Evolutionary conservation across 352 stramenopile genomes (phyloP).

Genomic region (Pythium angustatum): DNA sequence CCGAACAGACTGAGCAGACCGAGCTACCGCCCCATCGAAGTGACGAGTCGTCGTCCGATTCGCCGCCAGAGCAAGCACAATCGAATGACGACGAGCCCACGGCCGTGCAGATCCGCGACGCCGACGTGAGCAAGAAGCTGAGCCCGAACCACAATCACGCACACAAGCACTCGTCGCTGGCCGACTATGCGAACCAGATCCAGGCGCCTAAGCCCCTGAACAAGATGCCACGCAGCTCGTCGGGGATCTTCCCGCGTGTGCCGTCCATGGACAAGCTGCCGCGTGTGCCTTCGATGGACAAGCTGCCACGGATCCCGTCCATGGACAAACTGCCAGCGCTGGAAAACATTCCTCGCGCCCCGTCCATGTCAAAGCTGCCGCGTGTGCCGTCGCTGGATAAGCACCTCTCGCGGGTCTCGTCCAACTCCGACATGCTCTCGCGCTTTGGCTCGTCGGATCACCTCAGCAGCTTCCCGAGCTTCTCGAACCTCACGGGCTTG

Average conservation of each 20-base stretch:
- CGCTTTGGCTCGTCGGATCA: slow-evolving; percentile 68
- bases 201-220: slow-evolving; percentile 72
- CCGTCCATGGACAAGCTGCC: slow-evolving; percentile 71
- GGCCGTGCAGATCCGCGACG: slow-evolving; percentile 26
- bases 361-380: slow-evolving; percentile 71
- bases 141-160: slow-evolving; percentile 36
- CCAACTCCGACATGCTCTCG: slow-evolving; percentile 71
- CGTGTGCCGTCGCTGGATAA: slow-evolving; percentile 52
- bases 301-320: slow-evolving; percentile 66
- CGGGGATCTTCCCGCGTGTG: slow-evolving; percentile 78
- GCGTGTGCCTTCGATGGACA: slow-evolving; percentile 57
- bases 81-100: slow-evolving; percentile 8
- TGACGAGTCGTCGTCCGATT: background rate
- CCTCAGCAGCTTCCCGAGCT: slow-evolving; percentile 76
- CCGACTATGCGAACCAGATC: slow-evolving; percentile 57
- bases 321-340: slow-evolving; percentile 70
- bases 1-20: background rate
- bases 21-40: background rate
- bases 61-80: background rate
- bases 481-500: slow-evolving; percentile 67
- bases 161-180: slow-evolving; percentile 18
- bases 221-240: slow-evolving; percentile 81
- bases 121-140: slow-evolving; percentile 33
- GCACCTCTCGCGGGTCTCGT: slow-evolving; percentile 42
- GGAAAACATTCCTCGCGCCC: slow-evolving; percentile 52